Evolutionary conservation across 164 flowering plant genomes (phyloP).

Genomic region (grape (Vitis vinifera)): DNA sequence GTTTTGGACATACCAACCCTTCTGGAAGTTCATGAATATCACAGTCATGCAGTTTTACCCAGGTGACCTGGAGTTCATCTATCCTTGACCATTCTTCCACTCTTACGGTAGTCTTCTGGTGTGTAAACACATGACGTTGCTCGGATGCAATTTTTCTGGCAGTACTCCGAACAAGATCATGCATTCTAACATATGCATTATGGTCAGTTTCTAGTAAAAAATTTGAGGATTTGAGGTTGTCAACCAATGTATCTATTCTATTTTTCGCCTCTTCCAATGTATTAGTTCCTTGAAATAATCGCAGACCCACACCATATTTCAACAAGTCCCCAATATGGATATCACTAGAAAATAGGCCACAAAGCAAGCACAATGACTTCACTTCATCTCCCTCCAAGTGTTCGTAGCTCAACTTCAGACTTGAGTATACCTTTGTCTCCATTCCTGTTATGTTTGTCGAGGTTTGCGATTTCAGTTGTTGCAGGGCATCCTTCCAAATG

Average conservation of each 20-base stretch:
- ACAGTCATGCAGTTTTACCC: background rate
- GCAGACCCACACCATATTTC: slow-evolving; percentile 6
- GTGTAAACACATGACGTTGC: background rate
- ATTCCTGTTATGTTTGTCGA: no score
- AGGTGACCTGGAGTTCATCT: background rate
- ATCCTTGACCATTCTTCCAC: background rate
- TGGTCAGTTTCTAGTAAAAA: no score
- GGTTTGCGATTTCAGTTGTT: no score
- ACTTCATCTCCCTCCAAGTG: no score
- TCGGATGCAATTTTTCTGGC: no score
- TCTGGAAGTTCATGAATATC: slow-evolving; percentile 10
- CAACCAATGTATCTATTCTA: slow-evolving; percentile 1
- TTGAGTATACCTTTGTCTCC: no score
- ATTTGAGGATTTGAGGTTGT: slow-evolving; percentile 2
- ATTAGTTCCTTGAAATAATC: background rate
- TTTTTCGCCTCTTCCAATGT: slow-evolving; percentile 10
- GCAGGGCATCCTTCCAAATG: no score
- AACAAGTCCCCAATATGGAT: background rate
- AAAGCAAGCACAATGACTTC: no score
- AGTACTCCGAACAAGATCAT: no score
- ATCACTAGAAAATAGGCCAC: background rate
- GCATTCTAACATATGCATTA: no score
- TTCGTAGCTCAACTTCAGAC: no score
- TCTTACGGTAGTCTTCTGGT: no score
- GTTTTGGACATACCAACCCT: slow-evolving; percentile 6